Percentiles rank a stretch among this genome's conserved stretches.
phyloP scores from a whole-genome alignment of 352 stramenopile genomes.

The Phytophthora melonis region DNA sequence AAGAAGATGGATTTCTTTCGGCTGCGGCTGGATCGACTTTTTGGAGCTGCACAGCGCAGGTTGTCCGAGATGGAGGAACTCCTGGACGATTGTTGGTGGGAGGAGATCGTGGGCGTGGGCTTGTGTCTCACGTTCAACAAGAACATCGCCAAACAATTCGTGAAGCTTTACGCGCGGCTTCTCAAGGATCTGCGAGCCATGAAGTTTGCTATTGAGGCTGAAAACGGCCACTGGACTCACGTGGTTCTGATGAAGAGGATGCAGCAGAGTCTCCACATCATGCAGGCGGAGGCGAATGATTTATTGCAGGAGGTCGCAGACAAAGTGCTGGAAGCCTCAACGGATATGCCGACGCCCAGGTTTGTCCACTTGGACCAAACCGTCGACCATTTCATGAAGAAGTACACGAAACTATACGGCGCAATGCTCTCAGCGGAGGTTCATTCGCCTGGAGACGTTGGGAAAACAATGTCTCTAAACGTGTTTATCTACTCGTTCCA shows the following conservation, averaged over 20 bases:
- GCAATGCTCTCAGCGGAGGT: conserved; percentile 52
- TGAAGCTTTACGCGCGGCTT: conserved; percentile 65
- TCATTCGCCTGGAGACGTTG: conserved; percentile 53
- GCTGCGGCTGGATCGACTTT: conserved; percentile 57
- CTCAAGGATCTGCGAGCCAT: conserved; percentile 73
- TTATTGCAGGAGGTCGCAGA: conserved; percentile 66
- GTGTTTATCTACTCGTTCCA: conserved; percentile 87
- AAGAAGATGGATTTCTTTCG: conserved; percentile 83
- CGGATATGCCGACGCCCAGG: conserved; percentile 43
- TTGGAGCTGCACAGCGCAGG: conserved; percentile 43
- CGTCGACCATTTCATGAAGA: conserved; percentile 60
- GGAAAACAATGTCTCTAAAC: conserved; percentile 74
- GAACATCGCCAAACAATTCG: conserved; percentile 71
- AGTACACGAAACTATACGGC: conserved; percentile 65
- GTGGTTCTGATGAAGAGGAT: conserved; percentile 67
- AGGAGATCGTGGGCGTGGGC: conserved; percentile 65
- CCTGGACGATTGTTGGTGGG: conserved; percentile 77
- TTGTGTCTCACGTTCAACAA: conserved; percentile 74
- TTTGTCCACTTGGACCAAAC: conserved; percentile 62
- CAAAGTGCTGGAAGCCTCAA: conserved; percentile 29
- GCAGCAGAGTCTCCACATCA: conserved; percentile 70
- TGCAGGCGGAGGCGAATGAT: conserved; percentile 68
- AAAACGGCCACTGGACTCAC: conserved; percentile 68
- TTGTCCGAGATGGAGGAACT: conserved; percentile 60
- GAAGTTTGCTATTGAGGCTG: conserved; percentile 71